Percentiles rank a stretch among this genome's conserved stretches.
Conservation (phyloP, 352 stramenopile genomes). For the Phytophthora vignae region DNA sequence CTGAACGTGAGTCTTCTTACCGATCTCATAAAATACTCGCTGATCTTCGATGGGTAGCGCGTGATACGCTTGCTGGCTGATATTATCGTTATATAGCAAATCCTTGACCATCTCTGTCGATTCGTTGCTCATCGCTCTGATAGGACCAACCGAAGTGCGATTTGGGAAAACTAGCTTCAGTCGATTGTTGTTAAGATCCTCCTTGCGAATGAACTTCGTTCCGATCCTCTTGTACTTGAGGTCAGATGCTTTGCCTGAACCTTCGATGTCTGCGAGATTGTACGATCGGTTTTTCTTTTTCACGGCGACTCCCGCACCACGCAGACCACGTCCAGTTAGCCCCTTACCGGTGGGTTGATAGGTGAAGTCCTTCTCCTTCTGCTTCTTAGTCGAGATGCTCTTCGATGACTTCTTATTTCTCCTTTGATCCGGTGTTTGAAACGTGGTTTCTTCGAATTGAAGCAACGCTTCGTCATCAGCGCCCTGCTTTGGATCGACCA, state of each 20-base stretch:
- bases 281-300: too few species aligned
- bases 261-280: neutral
- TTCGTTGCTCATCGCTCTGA: neutral
- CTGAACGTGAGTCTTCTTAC: neutral
- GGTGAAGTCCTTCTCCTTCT: too few species aligned
- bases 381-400: too few species aligned
- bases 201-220: neutral
- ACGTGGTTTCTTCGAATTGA: too few species aligned
- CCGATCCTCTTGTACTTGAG: neutral
- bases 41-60: neutral
- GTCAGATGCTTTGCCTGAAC: neutral
- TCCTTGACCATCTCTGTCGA: neutral
- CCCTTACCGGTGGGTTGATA: too few species aligned
- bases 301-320: too few species aligned
- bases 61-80: neutral
- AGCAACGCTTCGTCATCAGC: too few species aligned
- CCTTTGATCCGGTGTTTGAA: too few species aligned
- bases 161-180: neutral
- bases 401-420: too few species aligned
- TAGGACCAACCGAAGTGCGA: neutral
- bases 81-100: neutral
- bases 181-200: neutral
- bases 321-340: too few species aligned
- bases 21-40: neutral
- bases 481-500: too few species aligned